These are phyloP conservation scores for Hypoxylon rickii DNA, from an alignment of 495 filamentous ascomycete species.

Conservation along the genomic window DNA sequence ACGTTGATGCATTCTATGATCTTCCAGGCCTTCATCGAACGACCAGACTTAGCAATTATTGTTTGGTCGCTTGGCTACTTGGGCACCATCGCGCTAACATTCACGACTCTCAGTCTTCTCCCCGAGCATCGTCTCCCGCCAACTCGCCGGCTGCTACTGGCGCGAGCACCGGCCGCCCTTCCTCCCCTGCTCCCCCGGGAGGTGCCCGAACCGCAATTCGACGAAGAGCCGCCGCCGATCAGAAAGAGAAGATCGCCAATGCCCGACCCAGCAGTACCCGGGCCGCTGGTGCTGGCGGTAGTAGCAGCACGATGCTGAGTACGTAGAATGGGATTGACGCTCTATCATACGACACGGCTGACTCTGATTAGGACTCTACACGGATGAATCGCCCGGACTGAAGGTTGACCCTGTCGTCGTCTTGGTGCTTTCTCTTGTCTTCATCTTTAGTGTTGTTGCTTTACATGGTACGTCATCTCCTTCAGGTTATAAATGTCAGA, in stretches of 20 bases:
- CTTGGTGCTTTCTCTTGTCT: slow-evolving; percentile 88
- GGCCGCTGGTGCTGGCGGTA: slow-evolving; percentile 91
- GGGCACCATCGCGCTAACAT: slow-evolving; percentile 12
- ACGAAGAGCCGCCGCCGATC: slow-evolving; percentile 89
- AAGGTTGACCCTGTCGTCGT: slow-evolving; percentile 98
- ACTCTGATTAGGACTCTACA: slow-evolving; percentile 75
- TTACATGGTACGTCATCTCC: slow-evolving; percentile 86
- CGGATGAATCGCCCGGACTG: slow-evolving; percentile 92
- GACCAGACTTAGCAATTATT: no score
- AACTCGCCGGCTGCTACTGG: slow-evolving; percentile 56
- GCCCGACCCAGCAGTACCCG: slow-evolving; percentile 85
- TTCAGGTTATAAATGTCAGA: background rate
- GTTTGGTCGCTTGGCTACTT: no score
- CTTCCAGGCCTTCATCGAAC: no score
- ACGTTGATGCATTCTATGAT: no score
- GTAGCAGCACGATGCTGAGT: slow-evolving; percentile 97
- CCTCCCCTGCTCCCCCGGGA: slow-evolving; percentile 88
- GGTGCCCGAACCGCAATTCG: slow-evolving; percentile 94
- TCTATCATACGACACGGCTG: slow-evolving; percentile 7
- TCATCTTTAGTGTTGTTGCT: slow-evolving; percentile 98
- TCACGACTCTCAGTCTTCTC: slow-evolving; percentile 64
- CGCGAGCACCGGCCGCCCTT: slow-evolving; percentile 71
- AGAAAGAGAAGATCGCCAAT: slow-evolving; percentile 94
- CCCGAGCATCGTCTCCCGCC: slow-evolving; percentile 69
- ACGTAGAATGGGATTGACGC: slow-evolving; percentile 38